Conservation (phyloP, 768 basidiomycete species). For the Cantharellus cinnabarinus region DNA sequence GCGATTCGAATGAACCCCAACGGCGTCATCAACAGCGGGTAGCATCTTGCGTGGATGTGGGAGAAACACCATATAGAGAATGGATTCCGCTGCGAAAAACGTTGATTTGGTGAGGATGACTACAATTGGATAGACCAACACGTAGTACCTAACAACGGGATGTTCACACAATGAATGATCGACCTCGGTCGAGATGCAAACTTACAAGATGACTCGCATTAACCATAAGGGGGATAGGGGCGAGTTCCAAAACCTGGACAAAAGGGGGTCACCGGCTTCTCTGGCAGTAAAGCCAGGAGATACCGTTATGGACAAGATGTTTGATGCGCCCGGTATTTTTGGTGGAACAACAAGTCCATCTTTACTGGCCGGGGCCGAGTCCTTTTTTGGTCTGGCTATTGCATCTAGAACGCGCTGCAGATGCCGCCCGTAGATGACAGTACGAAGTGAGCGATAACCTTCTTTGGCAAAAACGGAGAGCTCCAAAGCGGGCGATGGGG, state of each 20-base stretch:
- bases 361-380: slow-evolving; percentile 23
- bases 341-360: slow-evolving; percentile 10
- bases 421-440: slow-evolving; percentile 45
- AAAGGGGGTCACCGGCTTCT: slow-evolving; percentile 37
- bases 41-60: slow-evolving; percentile 17
- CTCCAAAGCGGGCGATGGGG: slow-evolving; percentile 12
- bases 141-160: slow-evolving; percentile 27
- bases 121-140: slow-evolving; percentile 44
- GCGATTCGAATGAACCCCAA: neutral
- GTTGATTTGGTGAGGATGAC: slow-evolving; percentile 53
- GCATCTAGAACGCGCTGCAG: slow-evolving; percentile 73
- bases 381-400: slow-evolving; percentile 19
- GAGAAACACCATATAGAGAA: slow-evolving; percentile 66
- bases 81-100: slow-evolving; percentile 39
- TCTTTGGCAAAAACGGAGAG: slow-evolving; percentile 20
- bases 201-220: slow-evolving; percentile 9
- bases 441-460: slow-evolving; percentile 41
- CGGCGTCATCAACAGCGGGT: neutral
- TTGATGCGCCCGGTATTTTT: slow-evolving; percentile 28
- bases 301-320: slow-evolving; percentile 53
- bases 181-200: slow-evolving; percentile 16
- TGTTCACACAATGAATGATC: slow-evolving; percentile 24
- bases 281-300: slow-evolving; percentile 57
- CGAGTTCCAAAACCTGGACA: slow-evolving; percentile 11
- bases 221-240: neutral